phyloP scores from a whole-genome alignment of 768 basidiomycete species.

The Tricholoma saponaceum region DNA sequence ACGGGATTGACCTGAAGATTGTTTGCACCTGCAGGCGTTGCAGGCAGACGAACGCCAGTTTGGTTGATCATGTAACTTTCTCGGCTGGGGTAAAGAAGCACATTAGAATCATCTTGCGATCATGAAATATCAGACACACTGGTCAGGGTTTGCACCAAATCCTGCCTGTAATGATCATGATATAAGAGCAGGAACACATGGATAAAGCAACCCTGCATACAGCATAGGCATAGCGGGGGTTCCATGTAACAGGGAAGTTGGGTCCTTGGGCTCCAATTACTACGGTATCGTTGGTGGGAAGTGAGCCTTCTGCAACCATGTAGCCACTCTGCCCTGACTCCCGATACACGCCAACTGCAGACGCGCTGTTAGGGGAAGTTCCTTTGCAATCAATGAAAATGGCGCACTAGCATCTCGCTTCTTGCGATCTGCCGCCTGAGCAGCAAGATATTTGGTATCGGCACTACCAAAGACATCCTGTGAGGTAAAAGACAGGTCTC shows the following conservation, averaged over 20 bases:
- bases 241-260: slow-evolving; percentile 43
- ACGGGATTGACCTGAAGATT: slow-evolving; percentile 27
- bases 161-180: slow-evolving; percentile 23
- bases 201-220: slow-evolving; percentile 13
- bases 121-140: slow-evolving; percentile 19
- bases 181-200: neutral
- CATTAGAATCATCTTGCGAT: neutral
- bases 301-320: slow-evolving; percentile 31
- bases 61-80: slow-evolving; percentile 31
- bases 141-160: slow-evolving; percentile 39
- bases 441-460: slow-evolving; percentile 22
- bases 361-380: neutral
- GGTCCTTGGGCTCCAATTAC: slow-evolving; percentile 36
- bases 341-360: slow-evolving; percentile 33
- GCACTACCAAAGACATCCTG: slow-evolving; percentile 35
- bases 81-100: slow-evolving; percentile 20
- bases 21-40: slow-evolving; percentile 21
- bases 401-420: slow-evolving; percentile 19
- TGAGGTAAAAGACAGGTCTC: neutral
- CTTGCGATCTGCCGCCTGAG: slow-evolving; percentile 17
- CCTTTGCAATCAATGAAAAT: neutral
- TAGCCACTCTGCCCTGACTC: slow-evolving; percentile 39
- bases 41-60: slow-evolving; percentile 35
- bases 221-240: slow-evolving; percentile 37
- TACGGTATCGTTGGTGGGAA: slow-evolving; percentile 34